These are phyloP conservation scores for Citrus australasica DNA, from an alignment of 345 rosid genomes.

Conservation along the genomic window DNA sequence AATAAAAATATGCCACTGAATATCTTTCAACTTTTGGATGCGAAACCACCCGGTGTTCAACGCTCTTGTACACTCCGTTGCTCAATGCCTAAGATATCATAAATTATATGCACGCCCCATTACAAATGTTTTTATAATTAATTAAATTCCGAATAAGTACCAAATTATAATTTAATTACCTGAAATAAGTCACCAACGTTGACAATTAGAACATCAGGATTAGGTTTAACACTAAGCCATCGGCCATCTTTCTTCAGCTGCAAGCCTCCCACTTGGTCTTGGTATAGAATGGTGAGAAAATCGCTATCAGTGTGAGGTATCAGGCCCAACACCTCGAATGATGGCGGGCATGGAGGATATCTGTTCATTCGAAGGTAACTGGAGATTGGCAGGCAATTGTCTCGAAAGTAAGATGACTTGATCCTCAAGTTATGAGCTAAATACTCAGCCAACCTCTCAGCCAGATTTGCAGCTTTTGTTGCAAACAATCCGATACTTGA, in stretches of 20 bases:
- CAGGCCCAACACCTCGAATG: conserved; percentile 52
- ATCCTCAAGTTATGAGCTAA: conserved; percentile 43
- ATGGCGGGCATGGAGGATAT: conserved; percentile 63
- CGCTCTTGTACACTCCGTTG: conserved; percentile 67
- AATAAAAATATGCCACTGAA: conserved; percentile 63
- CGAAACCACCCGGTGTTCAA: conserved; percentile 59
- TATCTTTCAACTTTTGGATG: conserved; percentile 46
- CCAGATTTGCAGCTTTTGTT: conserved; percentile 29
- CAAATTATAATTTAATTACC: conserved; percentile 26
- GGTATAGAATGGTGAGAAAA: conserved; percentile 58
- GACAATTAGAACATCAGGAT: conserved; percentile 49
- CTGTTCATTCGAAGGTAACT: conserved; percentile 64
- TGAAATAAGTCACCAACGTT: conserved; percentile 80
- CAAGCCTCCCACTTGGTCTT: conserved; percentile 67
- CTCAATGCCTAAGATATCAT: conserved; percentile 48
- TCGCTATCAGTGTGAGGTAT: conserved; percentile 75
- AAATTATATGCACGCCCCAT: not conserved
- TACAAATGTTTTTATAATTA: too few relatives aligned
- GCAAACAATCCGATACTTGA: conserved; percentile 35
- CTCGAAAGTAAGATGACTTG: conserved; percentile 37
- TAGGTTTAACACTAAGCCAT: conserved; percentile 66
- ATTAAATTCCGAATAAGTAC: not conserved
- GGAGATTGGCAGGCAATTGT: conserved; percentile 32
- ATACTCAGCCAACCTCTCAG: conserved; percentile 41
- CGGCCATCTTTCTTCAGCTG: conserved; percentile 52